Evolutionary conservation across 768 basidiomycete species (phyloP), one percentile per base, ranked within the genome.

Genomic region (Hemileccinum impolitum): DNA sequence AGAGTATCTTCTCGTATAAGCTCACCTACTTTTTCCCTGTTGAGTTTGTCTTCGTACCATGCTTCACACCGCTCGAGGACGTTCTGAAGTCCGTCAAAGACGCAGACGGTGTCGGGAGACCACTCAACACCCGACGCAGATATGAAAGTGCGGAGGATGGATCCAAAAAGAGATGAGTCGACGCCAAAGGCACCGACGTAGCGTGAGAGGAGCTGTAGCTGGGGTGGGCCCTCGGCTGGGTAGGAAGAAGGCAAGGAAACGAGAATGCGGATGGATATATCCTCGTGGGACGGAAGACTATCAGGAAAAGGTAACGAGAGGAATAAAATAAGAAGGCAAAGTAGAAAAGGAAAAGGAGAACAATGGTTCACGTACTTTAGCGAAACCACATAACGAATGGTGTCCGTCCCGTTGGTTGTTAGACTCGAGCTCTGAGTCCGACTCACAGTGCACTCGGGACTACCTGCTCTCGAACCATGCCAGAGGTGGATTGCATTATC

Each of bases 21-120:
- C 47, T 81, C 80, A 1, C 74, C 80, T 1, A 72, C 77, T 35
- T 74, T 80, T 44, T 80, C 81, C 21, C 66, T 70, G 57, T 71
- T 81, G 21, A 86, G 68, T 15, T 74, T 81, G n/a, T 83, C 80
- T 51, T 77, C 76, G 55, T 90, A 87, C 91, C 91, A 94, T 34
- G 62, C 58, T 19, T 75, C 70, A 53, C 84, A 85, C 14, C 73
- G 71, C 40, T 91, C 89, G 26, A 85, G 65, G 10, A 88, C 79
- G 57, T 74, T 81, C 66, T 92, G 89, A 23, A 94, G 66, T 11
- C 92, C 92, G 54, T 94, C 92, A 60, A 93, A 94, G 12, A 94
- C 86, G 54, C 88, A 91, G 15, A 93, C 84, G 1, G 73, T 75
- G 26, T 84, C 90, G 19, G 78, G 72, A 3, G 74, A 71, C 82